These are phyloP conservation scores for Vanilla planifolia DNA, from an alignment of 106 monocot genomes.

Conservation along the genomic window DNA sequence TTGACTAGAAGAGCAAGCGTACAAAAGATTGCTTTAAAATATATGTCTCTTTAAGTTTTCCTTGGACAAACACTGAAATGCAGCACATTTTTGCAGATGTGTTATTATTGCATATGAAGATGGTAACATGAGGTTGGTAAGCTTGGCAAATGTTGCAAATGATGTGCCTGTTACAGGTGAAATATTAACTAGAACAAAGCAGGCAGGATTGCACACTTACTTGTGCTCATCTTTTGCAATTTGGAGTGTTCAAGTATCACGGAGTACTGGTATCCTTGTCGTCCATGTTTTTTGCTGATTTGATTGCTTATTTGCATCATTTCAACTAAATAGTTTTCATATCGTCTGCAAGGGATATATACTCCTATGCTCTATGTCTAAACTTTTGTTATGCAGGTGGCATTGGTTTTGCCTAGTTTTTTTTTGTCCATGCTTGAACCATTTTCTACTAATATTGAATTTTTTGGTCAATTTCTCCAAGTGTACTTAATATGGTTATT, in stretches of 20 bases:
- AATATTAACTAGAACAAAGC: slow-evolving; percentile 22
- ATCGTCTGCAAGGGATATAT: no score
- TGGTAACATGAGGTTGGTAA: slow-evolving; percentile 44
- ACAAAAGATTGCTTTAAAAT: no score
- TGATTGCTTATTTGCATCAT: no score
- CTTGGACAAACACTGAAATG: neutral
- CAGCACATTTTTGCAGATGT: slow-evolving; percentile 28
- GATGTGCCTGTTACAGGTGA: slow-evolving; percentile 47
- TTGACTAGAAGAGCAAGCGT: no score
- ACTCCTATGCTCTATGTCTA: no score
- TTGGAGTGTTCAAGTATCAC: slow-evolving; percentile 62
- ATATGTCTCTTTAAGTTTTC: neutral
- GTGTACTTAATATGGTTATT: no score
- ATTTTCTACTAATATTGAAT: no score
- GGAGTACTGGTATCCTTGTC: slow-evolving; percentile 30
- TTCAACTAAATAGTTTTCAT: no score
- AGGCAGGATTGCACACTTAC: slow-evolving; percentile 21
- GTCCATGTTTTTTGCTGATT: neutral
- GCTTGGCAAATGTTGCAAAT: slow-evolving; percentile 40
- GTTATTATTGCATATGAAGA: slow-evolving; percentile 52
- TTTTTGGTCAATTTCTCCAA: no score
- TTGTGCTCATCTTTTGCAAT: slow-evolving; percentile 42
- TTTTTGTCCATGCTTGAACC: no score
- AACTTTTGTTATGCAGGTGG: no score
- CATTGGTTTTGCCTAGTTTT: no score